Evolutionary conservation across 192 early-diverging fungal genomes (phyloP), one percentile per base, ranked within the genome.

Genomic region (Umbelopsis isabellina): DNA sequence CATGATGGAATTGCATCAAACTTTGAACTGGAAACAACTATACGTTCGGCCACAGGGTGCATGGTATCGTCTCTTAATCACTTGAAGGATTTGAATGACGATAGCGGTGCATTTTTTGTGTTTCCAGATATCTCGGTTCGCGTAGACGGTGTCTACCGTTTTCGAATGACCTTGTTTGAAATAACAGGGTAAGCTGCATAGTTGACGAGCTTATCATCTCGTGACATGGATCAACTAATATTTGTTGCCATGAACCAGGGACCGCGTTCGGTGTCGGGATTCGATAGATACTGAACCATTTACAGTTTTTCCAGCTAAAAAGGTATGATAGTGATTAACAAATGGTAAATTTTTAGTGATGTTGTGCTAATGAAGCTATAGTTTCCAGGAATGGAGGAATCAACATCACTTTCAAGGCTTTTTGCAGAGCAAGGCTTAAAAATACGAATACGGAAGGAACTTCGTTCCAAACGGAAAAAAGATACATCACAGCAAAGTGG

Each of bases 401-500:
- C 93, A 7, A 96, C 94, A 4, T 84, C 80, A 41, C 77, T 97
- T 20, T 92, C 93, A 13, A 87, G 91, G 70, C 86, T 86, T 8
- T 96, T 98, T 89, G 96, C 96, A 9, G 92, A 94, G 64, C 96
- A 98, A 72, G 96, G 96, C 1, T 84, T 98, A 35, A 96, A 96
- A 76, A 95, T 98, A 50, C 84, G 94, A 51, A 94, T 98, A 70
- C 81, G 95, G 50, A 98, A 95, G 72, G 94, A 96, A 79, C 13
- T 61, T 35, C 55, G 55, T 16, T 35, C 55, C 27, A 61, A 25
- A 30, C 55, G 55, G 0, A 61, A 35, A 35, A 8, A 22, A 18
- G 33, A 30, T 18, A 22, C 12, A 35, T 18, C 27, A 15, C 55
- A n/a, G 33, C 55, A 61, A 35, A n/a, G 27, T 16, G 55, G 27